A percentile compares a stretch with the other conserved stretches of the same genome.
These are phyloP conservation scores for Cucurbita argyrosperma DNA, from an alignment of 306 rosid species.

Conservation along the genomic window DNA sequence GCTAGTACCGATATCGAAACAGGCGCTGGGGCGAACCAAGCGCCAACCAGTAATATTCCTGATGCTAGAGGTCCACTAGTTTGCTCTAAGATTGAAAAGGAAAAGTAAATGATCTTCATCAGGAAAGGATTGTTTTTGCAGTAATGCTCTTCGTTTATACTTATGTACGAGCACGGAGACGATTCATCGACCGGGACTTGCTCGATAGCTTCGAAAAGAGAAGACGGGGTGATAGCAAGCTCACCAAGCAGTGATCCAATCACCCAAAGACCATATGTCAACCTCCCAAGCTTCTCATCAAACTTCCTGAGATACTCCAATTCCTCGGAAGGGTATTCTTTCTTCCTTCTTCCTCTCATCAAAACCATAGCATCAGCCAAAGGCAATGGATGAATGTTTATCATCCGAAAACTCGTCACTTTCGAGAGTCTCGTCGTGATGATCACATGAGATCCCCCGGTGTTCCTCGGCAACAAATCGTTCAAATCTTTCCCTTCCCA, in stretches of 20 bases:
- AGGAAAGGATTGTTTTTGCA: conserved; percentile 61
- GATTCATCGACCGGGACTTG: conserved; percentile 32
- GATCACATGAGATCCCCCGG: conserved; percentile 70
- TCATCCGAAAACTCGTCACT: conserved; percentile 44
- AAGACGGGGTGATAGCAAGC: conserved; percentile 41
- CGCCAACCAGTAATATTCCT: conserved; percentile 57
- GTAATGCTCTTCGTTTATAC: conserved; percentile 50
- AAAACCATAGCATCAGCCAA: conserved; percentile 54
- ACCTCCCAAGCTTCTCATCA: conserved; percentile 55
- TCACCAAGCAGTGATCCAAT: conserved; percentile 62
- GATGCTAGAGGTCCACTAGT: conserved; percentile 39
- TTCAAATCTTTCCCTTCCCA: conserved; percentile 69
- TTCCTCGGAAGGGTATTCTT: conserved; percentile 47
- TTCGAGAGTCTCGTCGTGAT: conserved; percentile 51
- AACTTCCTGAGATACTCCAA: conserved; percentile 37
- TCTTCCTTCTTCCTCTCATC: conserved; percentile 57
- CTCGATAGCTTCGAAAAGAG: conserved; percentile 54
- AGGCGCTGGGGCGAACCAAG: conserved; percentile 72
- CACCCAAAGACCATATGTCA: conserved; percentile 59
- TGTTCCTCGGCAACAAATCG: conserved; percentile 69
- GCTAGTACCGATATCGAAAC: conserved; percentile 34
- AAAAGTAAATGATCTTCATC: conserved; percentile 46
- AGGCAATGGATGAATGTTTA: conserved; percentile 52
- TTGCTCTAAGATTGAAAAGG: conserved; percentile 39
- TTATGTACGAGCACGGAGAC: conserved; percentile 30